These are phyloP conservation scores for Fraxinus dipetala DNA, from an alignment of 305 asterid genomes.

Conservation along the genomic window DNA sequence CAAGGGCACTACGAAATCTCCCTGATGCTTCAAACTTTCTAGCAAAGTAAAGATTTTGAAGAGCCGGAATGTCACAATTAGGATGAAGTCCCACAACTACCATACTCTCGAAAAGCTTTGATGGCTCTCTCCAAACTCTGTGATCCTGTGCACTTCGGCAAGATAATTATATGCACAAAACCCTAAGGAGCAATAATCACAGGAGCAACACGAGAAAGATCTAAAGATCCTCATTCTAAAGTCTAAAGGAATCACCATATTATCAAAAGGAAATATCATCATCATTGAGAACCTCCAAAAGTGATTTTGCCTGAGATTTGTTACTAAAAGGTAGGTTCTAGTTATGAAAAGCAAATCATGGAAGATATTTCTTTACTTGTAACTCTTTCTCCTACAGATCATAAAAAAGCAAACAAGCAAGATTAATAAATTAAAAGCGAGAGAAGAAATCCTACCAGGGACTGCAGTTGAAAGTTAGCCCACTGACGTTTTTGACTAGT, in stretches of 20 bases:
- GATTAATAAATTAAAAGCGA: neutral
- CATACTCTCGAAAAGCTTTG: slow-evolving; percentile 90
- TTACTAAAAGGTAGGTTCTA: neutral
- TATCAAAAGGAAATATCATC: neutral
- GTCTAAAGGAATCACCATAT: neutral
- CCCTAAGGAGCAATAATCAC: slow-evolving; percentile 10
- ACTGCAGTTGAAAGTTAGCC: slow-evolving; percentile 93
- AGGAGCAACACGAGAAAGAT: neutral
- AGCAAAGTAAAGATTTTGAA: slow-evolving; percentile 77
- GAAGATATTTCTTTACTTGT: neutral
- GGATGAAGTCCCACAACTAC: slow-evolving; percentile 98
- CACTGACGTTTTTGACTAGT: slow-evolving; percentile 99
- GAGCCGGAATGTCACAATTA: slow-evolving; percentile 79
- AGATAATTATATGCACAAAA: slow-evolving; percentile 36
- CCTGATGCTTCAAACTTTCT: slow-evolving; percentile 85
- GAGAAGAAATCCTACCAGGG: slow-evolving; percentile 61
- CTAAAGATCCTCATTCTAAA: neutral
- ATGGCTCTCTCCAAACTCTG: slow-evolving; percentile 86
- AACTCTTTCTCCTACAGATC: neutral
- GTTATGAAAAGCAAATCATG: neutral
- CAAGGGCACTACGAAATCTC: slow-evolving; percentile 65
- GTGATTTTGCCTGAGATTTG: neutral
- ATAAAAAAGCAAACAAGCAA: neutral
- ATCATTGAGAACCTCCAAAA: neutral
- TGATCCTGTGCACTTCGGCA: slow-evolving; percentile 69